Evolutionary conservation across 202 grass and related monocot species (phyloP).

Genomic region (Brachypodium distachyon): DNA sequence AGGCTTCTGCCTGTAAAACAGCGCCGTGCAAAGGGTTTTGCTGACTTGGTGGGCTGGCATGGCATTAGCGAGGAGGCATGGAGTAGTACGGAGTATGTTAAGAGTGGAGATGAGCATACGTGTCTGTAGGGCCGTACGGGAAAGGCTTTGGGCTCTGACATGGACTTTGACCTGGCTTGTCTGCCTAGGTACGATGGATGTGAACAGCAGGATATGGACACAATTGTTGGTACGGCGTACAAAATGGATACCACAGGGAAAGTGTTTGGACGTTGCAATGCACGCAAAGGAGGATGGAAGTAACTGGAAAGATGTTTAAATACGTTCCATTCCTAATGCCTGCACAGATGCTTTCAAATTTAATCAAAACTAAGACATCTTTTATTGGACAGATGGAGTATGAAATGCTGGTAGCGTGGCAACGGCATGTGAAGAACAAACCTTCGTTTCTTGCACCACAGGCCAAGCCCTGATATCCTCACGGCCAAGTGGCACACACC

Average conservation of each 20-base stretch:
- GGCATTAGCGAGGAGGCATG: background rate
- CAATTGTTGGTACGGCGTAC: background rate
- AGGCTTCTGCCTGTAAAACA: background rate
- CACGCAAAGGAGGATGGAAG: background rate
- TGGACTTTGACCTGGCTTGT: background rate
- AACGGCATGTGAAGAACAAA: background rate
- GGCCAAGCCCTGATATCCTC: slow-evolving; percentile 25
- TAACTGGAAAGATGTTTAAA: no score
- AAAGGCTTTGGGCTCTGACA: background rate
- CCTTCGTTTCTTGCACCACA: slow-evolving; percentile 12
- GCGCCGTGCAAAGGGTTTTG: background rate
- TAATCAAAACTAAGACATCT: no score
- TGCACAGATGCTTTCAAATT: no score
- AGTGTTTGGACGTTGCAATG: background rate
- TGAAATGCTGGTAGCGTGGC: no score
- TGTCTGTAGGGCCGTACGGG: background rate
- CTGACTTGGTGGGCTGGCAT: background rate
- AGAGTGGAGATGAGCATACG: slow-evolving; percentile 2
- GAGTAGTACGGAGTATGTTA: background rate
- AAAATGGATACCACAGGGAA: background rate
- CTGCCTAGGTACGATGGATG: background rate
- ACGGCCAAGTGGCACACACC: slow-evolving; percentile 15
- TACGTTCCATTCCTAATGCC: no score
- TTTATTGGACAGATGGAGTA: no score
- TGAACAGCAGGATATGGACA: background rate